Conservation (phyloP, 2,329 filamentous ascomycete species). For the Exutisphaerella laricina region DNA sequence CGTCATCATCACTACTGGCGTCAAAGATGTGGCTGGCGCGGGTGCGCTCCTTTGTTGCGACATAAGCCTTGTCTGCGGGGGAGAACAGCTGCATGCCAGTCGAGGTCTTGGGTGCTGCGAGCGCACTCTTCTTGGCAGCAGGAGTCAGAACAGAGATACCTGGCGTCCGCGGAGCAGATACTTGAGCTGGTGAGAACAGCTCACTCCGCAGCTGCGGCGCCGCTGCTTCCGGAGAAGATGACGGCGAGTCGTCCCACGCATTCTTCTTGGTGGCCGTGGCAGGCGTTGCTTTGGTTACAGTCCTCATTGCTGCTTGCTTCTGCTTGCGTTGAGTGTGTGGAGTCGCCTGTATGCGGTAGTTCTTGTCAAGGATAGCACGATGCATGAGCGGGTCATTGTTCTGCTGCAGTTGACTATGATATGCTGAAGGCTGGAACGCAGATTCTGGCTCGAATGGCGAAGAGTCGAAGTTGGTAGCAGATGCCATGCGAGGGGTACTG, state of each 20-base stretch:
- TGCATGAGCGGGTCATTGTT: conserved; percentile 76
- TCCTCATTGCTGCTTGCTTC: conserved; percentile 15
- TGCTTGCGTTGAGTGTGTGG: conserved; percentile 52
- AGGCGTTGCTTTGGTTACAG: conserved; percentile 31
- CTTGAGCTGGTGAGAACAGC: conserved; percentile 55
- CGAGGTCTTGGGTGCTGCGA: conserved; percentile 26
- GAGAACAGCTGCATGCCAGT: conserved; percentile 34
- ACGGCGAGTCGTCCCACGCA: conserved; percentile 43
- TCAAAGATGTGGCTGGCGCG: conserved; percentile 25
- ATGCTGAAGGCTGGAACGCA: conserved; percentile 35
- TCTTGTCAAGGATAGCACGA: conserved; percentile 80
- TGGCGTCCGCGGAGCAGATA: conserved; percentile 61
- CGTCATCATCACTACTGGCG: conserved; percentile 50
- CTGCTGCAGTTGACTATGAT: conserved; percentile 29
- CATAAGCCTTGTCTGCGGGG: conserved; percentile 27
- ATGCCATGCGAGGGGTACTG: conserved; percentile 27
- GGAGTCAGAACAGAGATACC: conserved; percentile 81
- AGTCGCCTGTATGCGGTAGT: conserved; percentile 87
- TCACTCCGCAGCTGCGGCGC: conserved; percentile 79
- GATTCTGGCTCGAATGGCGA: conserved; percentile 50
- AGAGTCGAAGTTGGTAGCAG: conserved; percentile 29
- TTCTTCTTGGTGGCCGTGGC: conserved; percentile 32
- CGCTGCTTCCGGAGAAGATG: conserved; percentile 60
- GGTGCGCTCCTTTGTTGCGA: conserved; percentile 19
- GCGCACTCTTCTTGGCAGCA: conserved; percentile 24